Base-by-base conservation (phyloP, 1,139 yeast genomes). In the Arxiozyma slooffiae region DNA sequence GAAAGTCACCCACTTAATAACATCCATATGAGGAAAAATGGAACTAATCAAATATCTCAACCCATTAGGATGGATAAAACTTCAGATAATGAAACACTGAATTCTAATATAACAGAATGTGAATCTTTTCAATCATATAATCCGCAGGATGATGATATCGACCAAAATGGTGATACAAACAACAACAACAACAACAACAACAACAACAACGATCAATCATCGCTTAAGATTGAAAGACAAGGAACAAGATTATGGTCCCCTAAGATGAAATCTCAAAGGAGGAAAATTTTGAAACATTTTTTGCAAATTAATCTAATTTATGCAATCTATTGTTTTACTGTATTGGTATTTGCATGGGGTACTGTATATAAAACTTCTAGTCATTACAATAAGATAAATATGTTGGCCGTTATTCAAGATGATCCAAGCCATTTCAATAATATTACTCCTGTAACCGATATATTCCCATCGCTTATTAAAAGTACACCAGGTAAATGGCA, bases 401-500 rank as follows among this genome's bases (percentile, higher is more conserved):
- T 49, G 2, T 22, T 55, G 30, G 50, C 49, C n/a, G 56, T 55
- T 3, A 23, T 53, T 8, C 58, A 55, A 40, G 58, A 55, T 22
- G 52, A 52, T 42, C 4, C 17, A 4, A 2, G 4, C 38, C 5
- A 22, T 7, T n/a, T 26, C 23, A 21, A 18, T n/a, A 24, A 22
- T 16, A 36, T 50, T 7, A 16, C 37, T 4, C 44, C 60, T 1
- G 49, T 56, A 46, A 52, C 58, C 2, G 48, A 48, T 3, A 50
- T 50, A 8, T 24, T 63, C 4, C 58, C 60, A 16, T 18, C 46
- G 1, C 34, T 60, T 26, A 51, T 58, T 7, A 48, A 50, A 4
- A 36, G 46, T 4, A 49, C 48, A 4, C 56, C 61, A 3, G 60
- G 64, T 11, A 53, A 55, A 17, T 66, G 56, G 63, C 67, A 41